Base-by-base conservation (phyloP, 176 grass and related monocot species). In the Carex parvula region DNA sequence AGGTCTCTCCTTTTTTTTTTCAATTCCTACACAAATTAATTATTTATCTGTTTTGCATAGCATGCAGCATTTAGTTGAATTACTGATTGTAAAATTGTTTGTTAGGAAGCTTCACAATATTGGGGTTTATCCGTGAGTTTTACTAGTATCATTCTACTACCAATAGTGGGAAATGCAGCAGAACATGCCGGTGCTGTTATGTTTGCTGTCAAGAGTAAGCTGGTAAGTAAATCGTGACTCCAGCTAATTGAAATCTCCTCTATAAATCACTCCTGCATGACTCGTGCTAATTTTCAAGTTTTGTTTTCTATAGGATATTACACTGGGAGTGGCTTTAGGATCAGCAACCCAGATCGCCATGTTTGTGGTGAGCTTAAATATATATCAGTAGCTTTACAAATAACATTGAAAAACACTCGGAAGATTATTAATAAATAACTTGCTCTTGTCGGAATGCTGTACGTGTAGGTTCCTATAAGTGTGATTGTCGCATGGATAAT, bases 401-500 rank as follows among this genome's bases (percentile, higher is more conserved):
- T 46, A 54, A 6, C 1, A 53, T 39, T 68, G 82, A 72, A 64
- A 20, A 64, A 70, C 33, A 21, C 3, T 3, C 74, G 29, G 54
- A 84, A 72, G 9, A 69, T 39, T 68, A 42, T 44, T 20, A 35
- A 52, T 61, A 46, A 65, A 70, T 74, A 24, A 70, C 46, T 53
- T 62, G 54, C 62, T 22, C 79, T n/a, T 22, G 21, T 52, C 83
- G 52, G 30, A 13, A 55, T 92, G 52, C 30, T 57, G 21, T 53
- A 14, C 33, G 4, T 81, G 72, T 83, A 95, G 93, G 85, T 96
- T 62, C 93, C 93, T 12, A 60, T 93, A 86, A 91, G 75, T 17
- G 91, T 96, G 55, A 89, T 93, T 84, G 91, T 97, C 18, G 94
- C 88, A 63, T 97, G 94, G 94, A 88, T 91, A 83, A 97, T 94